These are phyloP conservation scores for Nigrospora sphaerica DNA, from an alignment of 2,329 filamentous ascomycete genomes.

Conservation along the genomic window DNA sequence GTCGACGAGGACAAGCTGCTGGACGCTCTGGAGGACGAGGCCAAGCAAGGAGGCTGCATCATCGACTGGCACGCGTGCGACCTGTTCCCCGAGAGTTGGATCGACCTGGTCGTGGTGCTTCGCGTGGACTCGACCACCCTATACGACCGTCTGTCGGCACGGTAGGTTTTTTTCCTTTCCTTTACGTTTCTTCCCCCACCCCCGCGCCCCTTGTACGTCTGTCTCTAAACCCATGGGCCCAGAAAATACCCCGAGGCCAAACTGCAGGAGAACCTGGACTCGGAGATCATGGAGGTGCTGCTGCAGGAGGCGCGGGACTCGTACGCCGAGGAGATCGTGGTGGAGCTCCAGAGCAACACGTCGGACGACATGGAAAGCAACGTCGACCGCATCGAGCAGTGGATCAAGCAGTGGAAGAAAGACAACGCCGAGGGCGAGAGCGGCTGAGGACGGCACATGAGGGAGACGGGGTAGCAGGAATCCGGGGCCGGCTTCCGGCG, in stretches of 20 bases:
- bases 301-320: constrained; percentile 83
- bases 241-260: constrained; percentile 81
- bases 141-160: constrained; percentile 73
- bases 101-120: constrained; percentile 90
- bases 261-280: constrained; percentile 91
- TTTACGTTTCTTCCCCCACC: neutral
- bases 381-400: constrained; percentile 72
- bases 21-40: constrained; percentile 80
- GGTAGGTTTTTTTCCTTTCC: constrained; percentile 37
- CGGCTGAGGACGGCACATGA: neutral
- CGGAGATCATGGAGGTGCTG: constrained; percentile 95
- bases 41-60: constrained; percentile 72
- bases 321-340: constrained; percentile 80
- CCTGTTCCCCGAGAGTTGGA: constrained; percentile 85
- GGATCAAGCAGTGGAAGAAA: constrained; percentile 77
- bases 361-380: constrained; percentile 84
- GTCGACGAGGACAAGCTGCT: constrained; percentile 97
- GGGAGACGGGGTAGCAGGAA: no score
- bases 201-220: neutral
- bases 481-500: no score
- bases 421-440: constrained; percentile 40
- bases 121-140: constrained; percentile 72
- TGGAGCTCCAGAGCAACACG: constrained; percentile 78
- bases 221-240: neutral
- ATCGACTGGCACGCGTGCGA: constrained; percentile 99